Percentiles rank a stretch among this genome's conserved stretches.
Evolutionary conservation across 257 asterid species (phyloP).

Genomic region (Pogostemon cablin): DNA sequence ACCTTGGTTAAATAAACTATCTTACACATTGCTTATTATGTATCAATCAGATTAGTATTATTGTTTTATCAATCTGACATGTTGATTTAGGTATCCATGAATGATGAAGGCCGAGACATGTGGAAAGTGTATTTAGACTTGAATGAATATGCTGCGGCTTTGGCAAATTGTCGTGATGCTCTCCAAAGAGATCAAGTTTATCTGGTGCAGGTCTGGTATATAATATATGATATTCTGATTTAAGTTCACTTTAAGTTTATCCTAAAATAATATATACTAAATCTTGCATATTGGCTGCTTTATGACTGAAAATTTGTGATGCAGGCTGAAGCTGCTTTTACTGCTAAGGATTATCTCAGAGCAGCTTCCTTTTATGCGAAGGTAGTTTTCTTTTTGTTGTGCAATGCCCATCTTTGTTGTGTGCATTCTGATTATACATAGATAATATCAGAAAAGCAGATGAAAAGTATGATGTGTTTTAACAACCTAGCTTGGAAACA

Average conservation of each 20-base stretch:
- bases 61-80: slow-evolving; percentile 29
- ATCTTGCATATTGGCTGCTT: slow-evolving; percentile 28
- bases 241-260: slow-evolving; percentile 20
- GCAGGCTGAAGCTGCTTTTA: slow-evolving; percentile 97
- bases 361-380: slow-evolving; percentile 96
- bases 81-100: slow-evolving; percentile 77
- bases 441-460: slow-evolving; percentile 18
- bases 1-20: slow-evolving; percentile 27
- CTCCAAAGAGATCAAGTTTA: slow-evolving; percentile 97
- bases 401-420: slow-evolving; percentile 1
- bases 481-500: slow-evolving; percentile 5
- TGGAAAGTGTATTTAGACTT: slow-evolving; percentile 97
- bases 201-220: slow-evolving; percentile 75
- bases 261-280: slow-evolving; percentile 11
- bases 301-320: slow-evolving; percentile 38
- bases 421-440: slow-evolving; percentile 13
- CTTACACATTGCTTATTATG: slow-evolving; percentile 22
- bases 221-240: slow-evolving; percentile 17
- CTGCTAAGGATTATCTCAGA: slow-evolving; percentile 83
- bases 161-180: slow-evolving; percentile 88
- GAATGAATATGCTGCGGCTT: slow-evolving; percentile 86
- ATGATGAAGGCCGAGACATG: slow-evolving; percentile 97
- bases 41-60: slow-evolving; percentile 15
- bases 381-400: slow-evolving; percentile 43
- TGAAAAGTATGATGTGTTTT: neutral